A percentile compares a stretch with the other conserved stretches of the same genome.
Conservation (phyloP, 768 basidiomycete species). For the Boletus vermiculosoides region DNA sequence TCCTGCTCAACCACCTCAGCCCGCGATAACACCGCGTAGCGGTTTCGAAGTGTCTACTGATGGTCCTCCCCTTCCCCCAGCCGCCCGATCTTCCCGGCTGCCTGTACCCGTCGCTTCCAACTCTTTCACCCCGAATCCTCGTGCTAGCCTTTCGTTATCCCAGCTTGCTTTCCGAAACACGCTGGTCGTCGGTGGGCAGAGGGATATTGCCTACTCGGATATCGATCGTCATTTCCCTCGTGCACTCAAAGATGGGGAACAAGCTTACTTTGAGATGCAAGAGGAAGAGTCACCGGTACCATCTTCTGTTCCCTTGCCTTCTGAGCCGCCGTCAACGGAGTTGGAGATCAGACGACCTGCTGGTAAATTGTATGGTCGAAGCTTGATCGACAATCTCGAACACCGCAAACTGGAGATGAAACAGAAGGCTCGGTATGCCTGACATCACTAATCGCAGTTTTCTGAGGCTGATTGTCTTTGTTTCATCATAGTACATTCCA, state of each 20-base stretch:
- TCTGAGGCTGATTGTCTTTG: slow-evolving; percentile 6
- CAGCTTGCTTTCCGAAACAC: slow-evolving; percentile 87
- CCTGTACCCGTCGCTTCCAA: slow-evolving; percentile 50
- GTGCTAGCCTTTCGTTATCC: slow-evolving; percentile 67
- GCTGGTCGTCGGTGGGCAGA: slow-evolving; percentile 64
- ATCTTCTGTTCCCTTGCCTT: slow-evolving; percentile 30
- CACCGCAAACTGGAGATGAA: slow-evolving; percentile 79
- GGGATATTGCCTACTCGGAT: slow-evolving; percentile 61
- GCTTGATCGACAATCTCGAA: slow-evolving; percentile 89
- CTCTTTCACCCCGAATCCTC: slow-evolving; percentile 77
- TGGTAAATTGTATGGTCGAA: slow-evolving; percentile 85
- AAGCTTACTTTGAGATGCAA: slow-evolving; percentile 51
- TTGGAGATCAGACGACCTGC: slow-evolving; percentile 47
- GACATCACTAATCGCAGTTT: neutral
- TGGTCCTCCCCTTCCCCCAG: slow-evolving; percentile 68
- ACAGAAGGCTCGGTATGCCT: slow-evolving; percentile 74
- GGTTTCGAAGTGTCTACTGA: slow-evolving; percentile 67
- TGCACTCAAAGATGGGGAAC: slow-evolving; percentile 77
- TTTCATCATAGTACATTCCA: slow-evolving; percentile 64
- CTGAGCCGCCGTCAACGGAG: slow-evolving; percentile 33
- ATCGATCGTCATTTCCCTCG: slow-evolving; percentile 62
- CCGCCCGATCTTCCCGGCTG: slow-evolving; percentile 58
- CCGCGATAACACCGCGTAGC: slow-evolving; percentile 40
- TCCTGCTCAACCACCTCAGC: slow-evolving; percentile 33
- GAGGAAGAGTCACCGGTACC: slow-evolving; percentile 37